Conservation (phyloP, 2,329 filamentous ascomycete genomes). For the Mariannaea sp. region DNA sequence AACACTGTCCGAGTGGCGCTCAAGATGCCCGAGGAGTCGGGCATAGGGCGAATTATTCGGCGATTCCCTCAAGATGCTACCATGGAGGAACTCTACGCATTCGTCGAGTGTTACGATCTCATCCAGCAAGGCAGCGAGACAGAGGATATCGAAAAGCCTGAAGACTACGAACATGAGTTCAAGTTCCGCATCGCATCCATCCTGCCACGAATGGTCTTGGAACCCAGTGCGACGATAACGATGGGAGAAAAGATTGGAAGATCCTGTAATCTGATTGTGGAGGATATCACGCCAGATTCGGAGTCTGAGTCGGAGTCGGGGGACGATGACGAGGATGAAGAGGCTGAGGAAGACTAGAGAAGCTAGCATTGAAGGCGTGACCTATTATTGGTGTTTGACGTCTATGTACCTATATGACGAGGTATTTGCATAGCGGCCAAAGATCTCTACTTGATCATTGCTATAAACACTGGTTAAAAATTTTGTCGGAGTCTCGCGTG, state of each 20-base stretch:
- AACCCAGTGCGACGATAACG: conserved; percentile 66
- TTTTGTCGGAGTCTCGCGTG: conserved; percentile 3
- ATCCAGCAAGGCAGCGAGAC: conserved; percentile 50
- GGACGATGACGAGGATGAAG: conserved; percentile 34
- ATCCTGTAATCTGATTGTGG: conserved; percentile 88
- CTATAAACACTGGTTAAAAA: conserved; percentile 6
- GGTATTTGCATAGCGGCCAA: conserved; percentile 24
- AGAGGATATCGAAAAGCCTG: conserved; percentile 53
- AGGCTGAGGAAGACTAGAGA: conserved; percentile 30
- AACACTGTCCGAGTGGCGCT: conserved; percentile 74
- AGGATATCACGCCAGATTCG: conserved; percentile 54
- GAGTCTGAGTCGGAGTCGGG: conserved; percentile 41
- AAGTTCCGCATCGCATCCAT: conserved; percentile 83
- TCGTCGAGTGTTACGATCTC: conserved; percentile 86
- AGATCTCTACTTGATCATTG: conserved; percentile 8
- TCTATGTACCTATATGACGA: conserved; percentile 9
- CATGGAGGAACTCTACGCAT: conserved; percentile 91
- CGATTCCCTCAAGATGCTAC: conserved; percentile 71
- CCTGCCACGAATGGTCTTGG: conserved; percentile 82
- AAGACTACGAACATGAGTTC: conserved; percentile 79
- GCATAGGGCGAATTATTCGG: conserved; percentile 76
- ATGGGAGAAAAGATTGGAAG: conserved; percentile 76
- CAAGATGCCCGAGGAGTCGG: conserved; percentile 63
- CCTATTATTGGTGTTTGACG: conserved; percentile 2
- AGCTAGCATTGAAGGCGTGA: conserved; percentile 17